phyloP scores from a whole-genome alignment of 768 basidiomycete genomes.

The Amanita inopinata region DNA sequence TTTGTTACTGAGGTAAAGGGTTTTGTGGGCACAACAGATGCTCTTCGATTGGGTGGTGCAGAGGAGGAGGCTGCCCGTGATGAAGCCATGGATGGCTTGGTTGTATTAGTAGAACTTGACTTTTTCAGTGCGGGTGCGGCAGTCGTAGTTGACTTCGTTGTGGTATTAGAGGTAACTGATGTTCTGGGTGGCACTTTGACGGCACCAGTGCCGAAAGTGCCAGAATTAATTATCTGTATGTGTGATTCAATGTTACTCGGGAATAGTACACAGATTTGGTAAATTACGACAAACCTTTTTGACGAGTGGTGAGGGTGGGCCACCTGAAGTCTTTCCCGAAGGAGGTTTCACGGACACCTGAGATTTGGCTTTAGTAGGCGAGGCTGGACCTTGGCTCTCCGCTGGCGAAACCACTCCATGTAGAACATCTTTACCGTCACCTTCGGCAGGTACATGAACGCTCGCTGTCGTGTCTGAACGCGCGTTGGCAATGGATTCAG shows the following conservation, averaged over 20 bases:
- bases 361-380: conserved; percentile 2
- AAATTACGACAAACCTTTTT: conserved; percentile 46
- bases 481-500: conserved; percentile 6
- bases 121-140: conserved; percentile 24
- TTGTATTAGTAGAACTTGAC: conserved; percentile 18
- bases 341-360: conserved; percentile 7
- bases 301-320: conserved; percentile 43
- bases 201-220: conserved; percentile 53
- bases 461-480: conserved; percentile 16
- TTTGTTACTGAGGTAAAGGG: conserved; percentile 23
- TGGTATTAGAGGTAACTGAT: neutral
- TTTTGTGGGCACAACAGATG: conserved; percentile 35
- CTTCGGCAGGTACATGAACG: conserved; percentile 11
- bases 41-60: conserved; percentile 29
- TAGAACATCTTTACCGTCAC: no score
- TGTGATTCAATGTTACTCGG: no score
- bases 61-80: conserved; percentile 24
- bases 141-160: conserved; percentile 29
- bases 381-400: neutral
- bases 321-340: conserved; percentile 35
- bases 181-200: conserved; percentile 29
- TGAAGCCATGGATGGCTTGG: conserved; percentile 27
- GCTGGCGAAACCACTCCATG: neutral
- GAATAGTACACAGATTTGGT: conserved; percentile 9
- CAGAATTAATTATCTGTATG: conserved; percentile 52